Base-by-base conservation (phyloP, 2,329 filamentous ascomycete species). In the Macrophomina tecta region DNA sequence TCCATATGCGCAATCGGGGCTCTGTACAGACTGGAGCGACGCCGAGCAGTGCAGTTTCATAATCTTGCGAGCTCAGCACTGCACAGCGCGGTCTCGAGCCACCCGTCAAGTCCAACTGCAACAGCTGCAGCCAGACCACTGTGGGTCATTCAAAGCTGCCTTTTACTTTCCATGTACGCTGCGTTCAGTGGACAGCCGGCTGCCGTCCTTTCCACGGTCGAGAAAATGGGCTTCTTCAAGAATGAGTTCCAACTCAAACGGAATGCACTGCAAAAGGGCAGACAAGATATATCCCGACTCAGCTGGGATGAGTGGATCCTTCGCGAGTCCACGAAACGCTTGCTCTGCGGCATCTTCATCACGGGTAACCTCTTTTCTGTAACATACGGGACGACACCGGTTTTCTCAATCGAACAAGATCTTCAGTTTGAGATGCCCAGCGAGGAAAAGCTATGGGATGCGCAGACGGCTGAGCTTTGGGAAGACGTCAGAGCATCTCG, bases 1-100 rank as follows among this genome's bases (percentile, higher is more conserved):
- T 73, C 75, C 0, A 78, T 79, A 58, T 78, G 76, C 51, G 74
- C 75, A 18, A 76, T 79, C 65, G 77, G 77, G 2, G 76, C 77
- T 4, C 69, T 75, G 1, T 77, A 77, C 66, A 72, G 72, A 61
- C 68, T 77, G 16, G 72, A 75, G 14, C 72, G 75, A n/a, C 74
- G 73, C 14, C 70, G 71, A 9, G 74, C 76, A 4, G 73, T 70
- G 53, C 68, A 69, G 18, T 70, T 69, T 4, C 73, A 69, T 51
- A 67, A 69, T 7, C 52, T 70, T 3, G 72, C 72, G 11, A 69
- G 67, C 28, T 67, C 67, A 4, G 69, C 69, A 32, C 70, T 66
- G 52, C 66, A 69, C 18, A 63, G 68, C 32, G 60, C 61, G 1
- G 49, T 69, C 8, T 65, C 67, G 1, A 66, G 42, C 16, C 67